A percentile compares a stretch with the other conserved stretches of the same genome.
phyloP scores from a whole-genome alignment of 2,329 filamentous ascomycete species.

The Aspergillus uvarum region DNA sequence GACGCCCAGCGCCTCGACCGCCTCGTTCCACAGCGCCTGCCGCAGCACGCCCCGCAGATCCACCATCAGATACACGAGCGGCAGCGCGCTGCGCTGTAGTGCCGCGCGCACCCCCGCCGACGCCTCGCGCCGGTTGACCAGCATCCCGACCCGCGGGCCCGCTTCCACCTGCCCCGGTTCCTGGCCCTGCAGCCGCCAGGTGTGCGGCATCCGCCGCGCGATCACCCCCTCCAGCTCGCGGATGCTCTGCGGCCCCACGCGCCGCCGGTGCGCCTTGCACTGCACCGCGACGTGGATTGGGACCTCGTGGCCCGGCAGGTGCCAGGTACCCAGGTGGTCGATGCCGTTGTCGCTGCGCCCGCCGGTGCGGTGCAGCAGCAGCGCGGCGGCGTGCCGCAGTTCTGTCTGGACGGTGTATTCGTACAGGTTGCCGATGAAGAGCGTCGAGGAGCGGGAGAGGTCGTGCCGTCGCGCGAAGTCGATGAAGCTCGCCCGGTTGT shows the following conservation, averaged over 20 bases:
- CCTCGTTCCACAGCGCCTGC: slow-evolving; percentile 49
- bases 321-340: slow-evolving; percentile 49
- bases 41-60: slow-evolving; percentile 38
- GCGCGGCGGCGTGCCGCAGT: slow-evolving; percentile 38
- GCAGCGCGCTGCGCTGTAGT: slow-evolving; percentile 64
- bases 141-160: slow-evolving; percentile 56
- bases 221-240: slow-evolving; percentile 65
- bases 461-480: slow-evolving; percentile 39
- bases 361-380: slow-evolving; percentile 45
- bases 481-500: slow-evolving; percentile 42
- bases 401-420: slow-evolving; percentile 46
- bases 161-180: no score
- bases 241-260: slow-evolving; percentile 46
- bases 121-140: slow-evolving; percentile 68
- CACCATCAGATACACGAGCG: slow-evolving; percentile 64
- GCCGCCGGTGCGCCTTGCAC: slow-evolving; percentile 47
- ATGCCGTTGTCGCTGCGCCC: slow-evolving; percentile 48
- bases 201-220: slow-evolving; percentile 66
- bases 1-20: slow-evolving; percentile 40
- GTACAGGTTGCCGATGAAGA: slow-evolving; percentile 48
- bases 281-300: slow-evolving; percentile 46
- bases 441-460: slow-evolving; percentile 39
- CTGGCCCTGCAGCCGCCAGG: slow-evolving; percentile 13
- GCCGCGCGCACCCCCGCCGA: slow-evolving; percentile 78
- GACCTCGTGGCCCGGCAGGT: slow-evolving; percentile 36